These are phyloP conservation scores for Salix udensis DNA, from an alignment of 345 rosid genomes.

Conservation along the genomic window DNA sequence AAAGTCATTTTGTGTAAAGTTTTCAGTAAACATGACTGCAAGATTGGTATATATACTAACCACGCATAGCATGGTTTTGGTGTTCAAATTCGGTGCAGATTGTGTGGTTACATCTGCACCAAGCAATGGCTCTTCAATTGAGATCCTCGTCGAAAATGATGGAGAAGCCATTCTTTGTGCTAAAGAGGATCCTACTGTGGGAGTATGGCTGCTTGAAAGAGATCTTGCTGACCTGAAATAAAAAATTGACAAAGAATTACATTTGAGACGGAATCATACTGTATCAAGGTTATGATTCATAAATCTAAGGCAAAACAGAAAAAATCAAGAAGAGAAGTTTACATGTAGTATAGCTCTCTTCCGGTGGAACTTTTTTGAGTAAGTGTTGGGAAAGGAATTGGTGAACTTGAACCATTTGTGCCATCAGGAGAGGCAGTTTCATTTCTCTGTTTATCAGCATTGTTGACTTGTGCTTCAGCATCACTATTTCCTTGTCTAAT, in stretches of 20 bases:
- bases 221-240: constrained; percentile 76
- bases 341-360: constrained; percentile 63
- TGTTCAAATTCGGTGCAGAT: constrained; percentile 41
- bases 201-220: constrained; percentile 67
- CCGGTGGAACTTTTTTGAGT: constrained; percentile 41
- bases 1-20: neutral
- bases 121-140: constrained; percentile 68
- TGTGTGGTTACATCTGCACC: constrained; percentile 29
- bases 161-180: constrained; percentile 49
- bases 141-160: constrained; percentile 24
- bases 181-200: constrained; percentile 54
- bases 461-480: constrained; percentile 21
- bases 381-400: constrained; percentile 55
- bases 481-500: constrained; percentile 18
- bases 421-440: constrained; percentile 18
- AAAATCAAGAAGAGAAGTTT: constrained; percentile 16
- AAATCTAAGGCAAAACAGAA: neutral
- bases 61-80: constrained; percentile 62
- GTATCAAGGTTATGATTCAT: neutral
- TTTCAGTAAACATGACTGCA: neutral
- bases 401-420: constrained; percentile 39
- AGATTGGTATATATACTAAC: constrained; percentile 29
- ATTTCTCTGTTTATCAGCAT: constrained; percentile 33
- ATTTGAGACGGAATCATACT: neutral
- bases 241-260: neutral